These are phyloP conservation scores for Verticillium isaacii DNA, from an alignment of 2,329 filamentous ascomycete species.

Conservation along the genomic window DNA sequence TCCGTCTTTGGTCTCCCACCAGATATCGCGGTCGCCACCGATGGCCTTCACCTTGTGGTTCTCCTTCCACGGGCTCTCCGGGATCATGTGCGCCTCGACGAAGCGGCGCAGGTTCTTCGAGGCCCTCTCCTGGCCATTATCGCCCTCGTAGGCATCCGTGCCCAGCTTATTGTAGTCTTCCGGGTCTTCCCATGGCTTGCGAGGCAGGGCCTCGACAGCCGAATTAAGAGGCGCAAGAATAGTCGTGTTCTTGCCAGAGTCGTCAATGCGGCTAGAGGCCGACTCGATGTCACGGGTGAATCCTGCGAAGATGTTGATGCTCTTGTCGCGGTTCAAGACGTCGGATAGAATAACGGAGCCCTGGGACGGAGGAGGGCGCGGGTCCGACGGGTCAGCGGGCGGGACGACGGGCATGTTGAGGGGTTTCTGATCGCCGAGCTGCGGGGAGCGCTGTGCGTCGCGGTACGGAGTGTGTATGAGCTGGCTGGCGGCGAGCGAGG, in stretches of 20 bases:
- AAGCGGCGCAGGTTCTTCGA: slow-evolving; percentile 72
- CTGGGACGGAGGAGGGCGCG: slow-evolving; percentile 23
- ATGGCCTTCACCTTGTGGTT: slow-evolving; percentile 61
- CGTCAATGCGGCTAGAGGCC: slow-evolving; percentile 65
- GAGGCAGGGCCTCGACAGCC: slow-evolving; percentile 69
- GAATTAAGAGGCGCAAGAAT: slow-evolving; percentile 84
- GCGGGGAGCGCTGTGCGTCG: neutral
- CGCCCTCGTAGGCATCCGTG: slow-evolving; percentile 68
- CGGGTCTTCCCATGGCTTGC: slow-evolving; percentile 83
- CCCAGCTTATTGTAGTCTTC: slow-evolving; percentile 67
- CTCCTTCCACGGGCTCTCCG: slow-evolving; percentile 69
- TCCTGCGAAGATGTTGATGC: slow-evolving; percentile 79
- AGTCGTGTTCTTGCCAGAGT: slow-evolving; percentile 66
- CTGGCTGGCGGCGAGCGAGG: neutral
- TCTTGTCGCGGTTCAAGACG: slow-evolving; percentile 73
- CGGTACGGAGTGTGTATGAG: neutral
- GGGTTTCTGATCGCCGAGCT: slow-evolving; percentile 10
- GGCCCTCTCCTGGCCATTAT: slow-evolving; percentile 70
- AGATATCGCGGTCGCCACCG: slow-evolving; percentile 62
- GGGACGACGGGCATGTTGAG: slow-evolving; percentile 18
- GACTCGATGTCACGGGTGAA: slow-evolving; percentile 71
- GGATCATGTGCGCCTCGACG: slow-evolving; percentile 80
- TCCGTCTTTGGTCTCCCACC: slow-evolving; percentile 73
- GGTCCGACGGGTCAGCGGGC: slow-evolving; percentile 15
- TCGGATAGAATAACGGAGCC: slow-evolving; percentile 70